Evolutionary conservation across 202 grass and related monocot genomes (phyloP).

Genomic region (Panicum hallii): DNA sequence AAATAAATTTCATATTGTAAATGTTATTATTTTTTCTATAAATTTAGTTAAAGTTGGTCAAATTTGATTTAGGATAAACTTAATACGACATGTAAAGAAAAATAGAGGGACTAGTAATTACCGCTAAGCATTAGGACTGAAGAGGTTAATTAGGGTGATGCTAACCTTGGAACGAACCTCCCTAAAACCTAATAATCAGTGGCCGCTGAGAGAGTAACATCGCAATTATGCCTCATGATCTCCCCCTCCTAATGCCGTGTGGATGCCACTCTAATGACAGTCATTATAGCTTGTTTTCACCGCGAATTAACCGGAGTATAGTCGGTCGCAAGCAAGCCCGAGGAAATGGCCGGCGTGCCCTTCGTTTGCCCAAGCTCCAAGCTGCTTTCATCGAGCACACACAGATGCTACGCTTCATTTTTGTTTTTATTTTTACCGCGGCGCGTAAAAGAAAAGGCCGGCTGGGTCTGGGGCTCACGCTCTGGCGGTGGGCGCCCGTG

Average conservation of each 20-base stretch:
- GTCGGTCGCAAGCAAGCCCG: not conserved
- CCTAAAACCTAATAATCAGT: not conserved
- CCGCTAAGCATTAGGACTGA: not conserved
- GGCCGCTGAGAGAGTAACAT: not conserved
- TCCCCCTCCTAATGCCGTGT: not conserved
- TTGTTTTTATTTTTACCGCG: not conserved
- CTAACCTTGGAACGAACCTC: slow-evolving; percentile 8
- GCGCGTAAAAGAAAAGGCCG: not conserved
- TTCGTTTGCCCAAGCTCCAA: not conserved
- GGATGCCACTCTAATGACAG: slow-evolving; percentile 18
- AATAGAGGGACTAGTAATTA: not conserved
- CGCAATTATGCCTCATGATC: not conserved
- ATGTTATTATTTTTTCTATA: too few relatives aligned
- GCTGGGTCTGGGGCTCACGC: not conserved
- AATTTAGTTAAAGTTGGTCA: too few relatives aligned
- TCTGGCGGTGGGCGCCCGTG: not conserved
- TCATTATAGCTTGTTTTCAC: not conserved
- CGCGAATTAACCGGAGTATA: not conserved
- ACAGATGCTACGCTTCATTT: not conserved
- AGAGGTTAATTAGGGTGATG: not conserved
- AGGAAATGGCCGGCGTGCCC: too few relatives aligned
- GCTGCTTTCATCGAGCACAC: too few relatives aligned
- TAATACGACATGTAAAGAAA: too few relatives aligned
- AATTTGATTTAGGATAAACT: too few relatives aligned
- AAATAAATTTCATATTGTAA: too few relatives aligned